phyloP scores from a whole-genome alignment of 2,329 filamentous ascomycete species.

The Bipolaris gigantea region DNA sequence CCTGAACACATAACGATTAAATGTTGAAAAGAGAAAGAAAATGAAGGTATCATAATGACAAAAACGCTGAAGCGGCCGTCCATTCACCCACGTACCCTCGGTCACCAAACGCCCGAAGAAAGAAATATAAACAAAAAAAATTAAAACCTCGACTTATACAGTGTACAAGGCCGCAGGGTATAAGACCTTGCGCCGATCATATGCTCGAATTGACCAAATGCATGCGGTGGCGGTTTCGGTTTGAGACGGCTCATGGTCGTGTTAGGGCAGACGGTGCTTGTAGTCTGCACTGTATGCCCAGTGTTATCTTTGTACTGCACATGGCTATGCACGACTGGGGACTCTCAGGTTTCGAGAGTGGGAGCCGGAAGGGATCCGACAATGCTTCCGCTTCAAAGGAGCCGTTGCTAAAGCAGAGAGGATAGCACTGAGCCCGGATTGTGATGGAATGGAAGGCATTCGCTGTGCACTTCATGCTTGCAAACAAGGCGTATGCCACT shows the following conservation, averaged over 20 bases:
- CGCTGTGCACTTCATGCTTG: neutral
- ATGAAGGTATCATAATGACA: slow-evolving; percentile 10
- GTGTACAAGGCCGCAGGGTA: slow-evolving; percentile 8
- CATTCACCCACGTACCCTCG: neutral
- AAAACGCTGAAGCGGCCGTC: slow-evolving; percentile 1
- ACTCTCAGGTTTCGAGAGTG: neutral
- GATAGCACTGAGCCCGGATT: neutral
- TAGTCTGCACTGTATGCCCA: neutral
- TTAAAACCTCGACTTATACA: neutral
- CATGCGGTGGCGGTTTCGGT: neutral
- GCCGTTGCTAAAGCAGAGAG: neutral
- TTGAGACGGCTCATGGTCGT: neutral
- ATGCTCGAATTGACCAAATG: slow-evolving; percentile 9
- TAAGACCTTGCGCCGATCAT: slow-evolving; percentile 11
- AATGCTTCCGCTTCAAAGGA: neutral
- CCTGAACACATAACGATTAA: slow-evolving; percentile 4
- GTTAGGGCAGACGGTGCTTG: neutral
- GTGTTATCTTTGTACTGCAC: neutral
- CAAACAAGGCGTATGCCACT: neutral
- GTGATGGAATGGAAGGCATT: neutral
- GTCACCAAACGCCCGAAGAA: neutral
- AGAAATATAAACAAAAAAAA: slow-evolving; percentile 1
- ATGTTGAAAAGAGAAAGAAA: slow-evolving; percentile 3
- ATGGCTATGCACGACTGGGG: neutral
- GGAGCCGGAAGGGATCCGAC: neutral